Base-by-base conservation (phyloP, 1,284 basidiomycete species). In the Cryptococcus depauperatus region DNA sequence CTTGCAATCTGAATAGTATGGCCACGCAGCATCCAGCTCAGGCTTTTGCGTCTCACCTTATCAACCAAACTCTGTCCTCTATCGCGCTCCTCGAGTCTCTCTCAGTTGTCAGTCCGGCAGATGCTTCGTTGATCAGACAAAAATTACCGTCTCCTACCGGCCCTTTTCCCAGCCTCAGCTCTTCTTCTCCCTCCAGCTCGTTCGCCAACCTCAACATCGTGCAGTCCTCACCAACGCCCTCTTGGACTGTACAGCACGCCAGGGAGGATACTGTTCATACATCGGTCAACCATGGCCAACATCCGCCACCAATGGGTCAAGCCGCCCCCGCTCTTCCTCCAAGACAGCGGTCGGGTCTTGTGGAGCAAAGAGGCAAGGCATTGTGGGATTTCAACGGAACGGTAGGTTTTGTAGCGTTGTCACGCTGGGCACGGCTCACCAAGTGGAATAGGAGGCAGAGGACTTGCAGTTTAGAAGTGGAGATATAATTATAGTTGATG, bases 341-440 rank as follows among this genome's bases (percentile, higher is more conserved):
- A 4, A 46, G 46, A 44, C 11, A 32, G 32, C 18, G 43, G 16
- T 30, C 28, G n/a, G 29, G 23, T 19, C 43, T 39, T 4, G 37
- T 27, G 10, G 60, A 61, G 44, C 14, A 34, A 7, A 55, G 58
- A 23, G 66, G 61, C 1, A 55, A 54, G 35, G 66, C 66, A 2
- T 47, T 69, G 30, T 69, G 66, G 66, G 66, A 69, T 50, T 69
- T 66, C 48, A 48, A 35, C 29, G 65, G 66, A 14, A 53, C 54
- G 19, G 62, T 64, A 28, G 25, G 62, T 55, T 9, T 10, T 21
- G 27, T 5, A 18, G n/a, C 2, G 26, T 10, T 7, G 22, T 37
- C 33, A 13, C 10, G 6, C 33, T 33, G 14, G 27, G 10, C 9
- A 26, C 14, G 28, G 5, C 47, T 29, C 27, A 25, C 26, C 11